Evolutionary conservation across 2,329 filamentous ascomycete genomes (phyloP), one percentile per base, ranked within the genome.

Genomic region (Alternaria sp.): DNA sequence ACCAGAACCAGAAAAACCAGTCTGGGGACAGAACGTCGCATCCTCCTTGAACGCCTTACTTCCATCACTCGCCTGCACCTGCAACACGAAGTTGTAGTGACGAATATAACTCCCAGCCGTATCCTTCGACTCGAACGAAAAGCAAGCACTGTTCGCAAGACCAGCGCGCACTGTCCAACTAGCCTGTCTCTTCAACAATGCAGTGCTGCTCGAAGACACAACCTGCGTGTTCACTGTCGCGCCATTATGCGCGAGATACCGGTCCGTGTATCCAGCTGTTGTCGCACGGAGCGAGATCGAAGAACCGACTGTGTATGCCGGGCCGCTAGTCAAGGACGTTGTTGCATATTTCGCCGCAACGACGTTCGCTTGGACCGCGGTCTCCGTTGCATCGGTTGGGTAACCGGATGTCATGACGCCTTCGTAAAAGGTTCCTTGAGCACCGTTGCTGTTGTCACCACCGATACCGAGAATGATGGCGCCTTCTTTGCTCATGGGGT

Each of bases 401-500:
- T 88, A 89, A 1, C 87, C 86, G 0, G 80, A 76, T 14, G 87
- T 89, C 86, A 90, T 88, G 24, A 85, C 87, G 24, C 87, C 88
- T 75, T 90, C 88, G 74, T 89, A 88, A 69, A 88, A 88, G 0
- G 87, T 89, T 26, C 88, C 87, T 69, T 88, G 85, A 0, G 81
- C 87, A 47, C 84, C 68, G 66, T 80, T 78, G 69, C 85, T 88
- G 77, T 88, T 90, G 66, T 90, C 88, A 7, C 88, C 88, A n/a
- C 88, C 88, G 54, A 89, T 89, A n/a, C 88, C 88, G n/a, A 90
- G 85, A 59, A 90, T 83, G 44, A 90, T 88, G 57, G 87, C 84
- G 12, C 88, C 88, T 69, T 90, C 87, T 65, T 89, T 89, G 64
- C 68, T 80, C 88, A 90, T 90, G 0, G 80, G 77, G 71, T 88